Evolutionary conservation across 352 stramenopile species (phyloP).

Genomic region (Phytophthora quininea): DNA sequence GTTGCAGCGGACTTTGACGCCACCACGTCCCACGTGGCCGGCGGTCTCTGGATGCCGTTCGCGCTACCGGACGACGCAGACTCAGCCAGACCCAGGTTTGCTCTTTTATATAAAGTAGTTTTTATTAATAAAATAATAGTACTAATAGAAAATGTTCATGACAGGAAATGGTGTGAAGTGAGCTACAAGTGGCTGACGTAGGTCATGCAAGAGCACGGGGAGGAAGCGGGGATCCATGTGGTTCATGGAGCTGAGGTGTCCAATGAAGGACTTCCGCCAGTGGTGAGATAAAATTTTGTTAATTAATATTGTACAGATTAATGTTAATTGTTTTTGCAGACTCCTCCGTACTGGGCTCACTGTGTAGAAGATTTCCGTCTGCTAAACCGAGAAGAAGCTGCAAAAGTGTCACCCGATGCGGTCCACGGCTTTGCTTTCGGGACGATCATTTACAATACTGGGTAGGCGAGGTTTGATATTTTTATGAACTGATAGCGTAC

Average conservation of each 20-base stretch:
- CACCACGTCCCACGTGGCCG: constrained; percentile 69
- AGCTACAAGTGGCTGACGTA: constrained; percentile 64
- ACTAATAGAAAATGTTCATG: neutral
- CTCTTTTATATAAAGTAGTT: neutral
- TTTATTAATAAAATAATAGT: neutral
- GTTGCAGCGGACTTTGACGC: constrained; percentile 59
- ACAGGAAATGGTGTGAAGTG: constrained; percentile 68
- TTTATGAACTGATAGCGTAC: neutral
- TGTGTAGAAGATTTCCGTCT: constrained; percentile 65
- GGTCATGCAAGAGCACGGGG: constrained; percentile 44
- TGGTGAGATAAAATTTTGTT: constrained; percentile 28
- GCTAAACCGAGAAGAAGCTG: constrained; percentile 46
- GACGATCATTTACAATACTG: constrained; percentile 73
- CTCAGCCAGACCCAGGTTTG: constrained; percentile 44
- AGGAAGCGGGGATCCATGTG: constrained; percentile 58
- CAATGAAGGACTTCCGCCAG: constrained; percentile 33
- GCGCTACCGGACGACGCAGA: constrained; percentile 48
- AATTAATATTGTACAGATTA: constrained; percentile 1
- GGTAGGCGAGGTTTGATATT: constrained; percentile 29
- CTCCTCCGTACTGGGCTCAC: constrained; percentile 72
- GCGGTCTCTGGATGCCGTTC: constrained; percentile 80
- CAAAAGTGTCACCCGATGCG: constrained; percentile 39
- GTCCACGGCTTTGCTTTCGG: constrained; percentile 58
- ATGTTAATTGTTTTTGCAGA: constrained; percentile 12
- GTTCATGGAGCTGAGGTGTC: constrained; percentile 56